phyloP scores from a whole-genome alignment of 495 filamentous ascomycete species.

The Penicillium turbatum region DNA sequence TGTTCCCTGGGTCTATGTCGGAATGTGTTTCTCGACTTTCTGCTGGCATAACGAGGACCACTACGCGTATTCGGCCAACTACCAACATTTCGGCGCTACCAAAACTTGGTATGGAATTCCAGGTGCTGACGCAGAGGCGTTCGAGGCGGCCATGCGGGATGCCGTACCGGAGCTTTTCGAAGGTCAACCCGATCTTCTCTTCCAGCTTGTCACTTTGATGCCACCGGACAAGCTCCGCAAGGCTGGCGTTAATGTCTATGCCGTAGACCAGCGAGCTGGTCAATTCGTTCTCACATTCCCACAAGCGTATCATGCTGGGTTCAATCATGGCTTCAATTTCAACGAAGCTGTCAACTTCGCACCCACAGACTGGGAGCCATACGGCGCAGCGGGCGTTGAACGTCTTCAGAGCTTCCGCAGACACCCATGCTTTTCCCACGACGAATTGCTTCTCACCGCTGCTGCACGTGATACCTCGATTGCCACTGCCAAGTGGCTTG shows the following conservation, averaged over 20 bases:
- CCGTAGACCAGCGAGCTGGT: slow-evolving; percentile 89
- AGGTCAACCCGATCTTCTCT: slow-evolving; percentile 92
- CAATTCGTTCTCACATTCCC: slow-evolving; percentile 96
- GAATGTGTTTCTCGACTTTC: slow-evolving; percentile 99
- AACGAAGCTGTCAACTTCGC: slow-evolving; percentile 99
- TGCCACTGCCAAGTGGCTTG: slow-evolving; percentile 90
- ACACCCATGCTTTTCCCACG: slow-evolving; percentile 95
- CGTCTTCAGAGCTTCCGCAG: slow-evolving; percentile 82
- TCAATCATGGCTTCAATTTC: slow-evolving; percentile 98
- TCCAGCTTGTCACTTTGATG: slow-evolving; percentile 92
- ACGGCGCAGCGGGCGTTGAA: slow-evolving; percentile 79
- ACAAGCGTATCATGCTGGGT: slow-evolving; percentile 86
- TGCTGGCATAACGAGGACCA: slow-evolving; percentile 99
- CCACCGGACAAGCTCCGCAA: slow-evolving; percentile 93
- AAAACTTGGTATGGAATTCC: slow-evolving; percentile 99
- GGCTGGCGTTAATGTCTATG: slow-evolving; percentile 88
- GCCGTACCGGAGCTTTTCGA: slow-evolving; percentile 96
- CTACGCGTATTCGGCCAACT: slow-evolving; percentile 96
- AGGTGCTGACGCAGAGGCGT: slow-evolving; percentile 85
- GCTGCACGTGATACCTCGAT: slow-evolving; percentile 76
- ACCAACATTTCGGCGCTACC: slow-evolving; percentile 96
- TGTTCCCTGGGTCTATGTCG: slow-evolving; percentile 99
- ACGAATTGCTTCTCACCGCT: slow-evolving; percentile 90
- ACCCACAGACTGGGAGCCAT: slow-evolving; percentile 94
- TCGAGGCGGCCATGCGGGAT: slow-evolving; percentile 91